Conservation (phyloP, 1,284 basidiomycete species). For the Apiotrichum sp. region DNA sequence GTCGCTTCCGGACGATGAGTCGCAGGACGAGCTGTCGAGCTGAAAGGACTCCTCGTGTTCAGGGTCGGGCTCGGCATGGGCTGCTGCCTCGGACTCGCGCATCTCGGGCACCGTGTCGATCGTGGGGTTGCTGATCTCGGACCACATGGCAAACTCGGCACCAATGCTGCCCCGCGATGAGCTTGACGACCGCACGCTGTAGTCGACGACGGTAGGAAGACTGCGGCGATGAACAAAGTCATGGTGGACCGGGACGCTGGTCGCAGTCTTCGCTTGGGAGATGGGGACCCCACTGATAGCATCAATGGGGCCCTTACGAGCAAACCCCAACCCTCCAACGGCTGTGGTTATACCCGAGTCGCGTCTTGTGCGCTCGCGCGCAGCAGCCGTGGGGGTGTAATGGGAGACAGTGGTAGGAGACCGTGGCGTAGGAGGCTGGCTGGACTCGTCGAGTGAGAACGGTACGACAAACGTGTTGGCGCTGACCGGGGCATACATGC, state of each 20-base stretch:
- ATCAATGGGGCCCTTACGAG: background rate
- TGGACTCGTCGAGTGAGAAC: background rate
- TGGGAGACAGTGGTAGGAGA: background rate
- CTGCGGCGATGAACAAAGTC: background rate
- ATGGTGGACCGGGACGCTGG: background rate
- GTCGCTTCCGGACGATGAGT: slow-evolving; percentile 6
- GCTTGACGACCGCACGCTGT: background rate
- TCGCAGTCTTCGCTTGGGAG: background rate
- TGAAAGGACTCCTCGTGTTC: slow-evolving; percentile 4
- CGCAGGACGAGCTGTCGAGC: background rate
- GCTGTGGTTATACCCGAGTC: slow-evolving; percentile 1
- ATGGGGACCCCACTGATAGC: background rate
- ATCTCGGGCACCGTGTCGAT: background rate
- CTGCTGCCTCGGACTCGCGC: background rate
- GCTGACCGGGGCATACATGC: background rate
- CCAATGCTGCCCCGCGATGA: background rate
- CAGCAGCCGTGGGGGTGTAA: slow-evolving; percentile 5
- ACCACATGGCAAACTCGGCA: background rate
- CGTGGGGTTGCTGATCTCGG: background rate
- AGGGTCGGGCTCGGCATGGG: background rate
- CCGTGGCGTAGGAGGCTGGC: background rate
- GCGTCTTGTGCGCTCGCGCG: slow-evolving; percentile 3
- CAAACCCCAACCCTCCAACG: background rate
- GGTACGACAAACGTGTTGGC: slow-evolving; percentile 2
- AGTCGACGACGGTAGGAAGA: slow-evolving; percentile 1